These are phyloP conservation scores for Cercospora brassicicola DNA, from an alignment of 2,329 filamentous ascomycete species.

Conservation along the genomic window DNA sequence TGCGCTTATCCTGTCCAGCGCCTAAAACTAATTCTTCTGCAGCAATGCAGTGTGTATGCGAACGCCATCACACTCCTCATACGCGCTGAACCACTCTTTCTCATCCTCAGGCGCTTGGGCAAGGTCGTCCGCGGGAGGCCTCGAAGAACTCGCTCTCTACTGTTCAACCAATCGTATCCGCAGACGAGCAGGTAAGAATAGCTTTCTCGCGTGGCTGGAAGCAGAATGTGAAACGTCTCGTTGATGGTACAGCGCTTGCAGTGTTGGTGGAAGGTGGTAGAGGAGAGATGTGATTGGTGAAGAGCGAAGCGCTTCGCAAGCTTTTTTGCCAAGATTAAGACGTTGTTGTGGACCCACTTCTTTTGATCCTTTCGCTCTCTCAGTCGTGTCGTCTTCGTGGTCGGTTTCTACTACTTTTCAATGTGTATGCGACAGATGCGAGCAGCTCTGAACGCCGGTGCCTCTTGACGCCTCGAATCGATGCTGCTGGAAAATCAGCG, in stretches of 20 bases:
- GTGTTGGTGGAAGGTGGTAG: neutral
- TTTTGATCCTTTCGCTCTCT: neutral
- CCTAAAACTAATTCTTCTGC: neutral
- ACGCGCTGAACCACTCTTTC: neutral
- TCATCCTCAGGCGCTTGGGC: neutral
- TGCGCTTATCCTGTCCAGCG: neutral
- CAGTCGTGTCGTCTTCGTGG: neutral
- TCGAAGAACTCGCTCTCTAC: neutral
- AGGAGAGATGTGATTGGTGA: conserved; percentile 8
- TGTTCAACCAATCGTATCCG: neutral
- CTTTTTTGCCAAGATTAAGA: no score
- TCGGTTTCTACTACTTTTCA: neutral
- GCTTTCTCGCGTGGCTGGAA: conserved; percentile 1
- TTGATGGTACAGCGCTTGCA: conserved; percentile 5
- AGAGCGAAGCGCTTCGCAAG: conserved; percentile 7
- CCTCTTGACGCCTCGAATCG: neutral
- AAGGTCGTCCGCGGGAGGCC: neutral
- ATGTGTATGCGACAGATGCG: neutral
- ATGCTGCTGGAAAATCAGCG: neutral
- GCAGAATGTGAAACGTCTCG: neutral
- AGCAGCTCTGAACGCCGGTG: neutral
- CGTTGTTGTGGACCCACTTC: no score
- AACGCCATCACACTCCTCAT: neutral
- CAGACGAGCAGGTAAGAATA: neutral
- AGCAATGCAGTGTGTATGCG: neutral